Evolutionary conservation across 306 rosid species (phyloP).

Genomic region (Dryas alaskensis): DNA sequence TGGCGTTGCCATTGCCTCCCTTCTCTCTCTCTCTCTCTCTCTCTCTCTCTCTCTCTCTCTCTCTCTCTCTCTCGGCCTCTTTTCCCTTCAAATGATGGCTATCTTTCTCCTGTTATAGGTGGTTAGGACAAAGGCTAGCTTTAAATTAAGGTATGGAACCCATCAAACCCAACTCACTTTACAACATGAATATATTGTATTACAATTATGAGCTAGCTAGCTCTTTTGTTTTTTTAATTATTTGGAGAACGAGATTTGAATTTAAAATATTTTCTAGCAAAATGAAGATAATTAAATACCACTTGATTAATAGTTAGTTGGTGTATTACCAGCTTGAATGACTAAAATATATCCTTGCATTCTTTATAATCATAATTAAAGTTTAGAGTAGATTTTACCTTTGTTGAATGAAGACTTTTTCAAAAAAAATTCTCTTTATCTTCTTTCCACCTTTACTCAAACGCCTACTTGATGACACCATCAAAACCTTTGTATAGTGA

Average conservation of each 20-base stretch:
- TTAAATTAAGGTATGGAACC: slow-evolving; percentile 50
- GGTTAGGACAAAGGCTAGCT: slow-evolving; percentile 56
- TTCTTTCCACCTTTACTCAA: slow-evolving; percentile 49
- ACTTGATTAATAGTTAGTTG: too few species aligned
- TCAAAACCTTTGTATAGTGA: slow-evolving; percentile 15
- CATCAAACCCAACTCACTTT: slow-evolving; percentile 35
- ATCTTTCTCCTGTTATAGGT: slow-evolving; percentile 49
- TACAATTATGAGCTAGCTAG: slow-evolving; percentile 12
- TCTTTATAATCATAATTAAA: slow-evolving; percentile 18
- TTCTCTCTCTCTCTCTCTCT: slow-evolving; percentile 1
- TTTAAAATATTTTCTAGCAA: too few species aligned
- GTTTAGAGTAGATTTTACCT: slow-evolving; percentile 26
- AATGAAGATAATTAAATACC: too few species aligned
- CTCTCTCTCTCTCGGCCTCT: slow-evolving; percentile 13
- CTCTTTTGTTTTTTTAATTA: not conserved
- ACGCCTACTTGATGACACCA: slow-evolving; percentile 39
- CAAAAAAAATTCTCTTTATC: slow-evolving; percentile 2
- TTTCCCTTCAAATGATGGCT: slow-evolving; percentile 52
- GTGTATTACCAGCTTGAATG: not conserved
- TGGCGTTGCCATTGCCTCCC: slow-evolving; percentile 62
- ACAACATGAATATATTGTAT: slow-evolving; percentile 26
- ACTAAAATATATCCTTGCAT: slow-evolving; percentile 31
- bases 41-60: not conserved
- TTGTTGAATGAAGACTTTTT: slow-evolving; percentile 34
- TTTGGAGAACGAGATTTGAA: too few species aligned